Base-by-base conservation (phyloP, 2,329 filamentous ascomycete genomes). In the Westerdykella ornata region DNA sequence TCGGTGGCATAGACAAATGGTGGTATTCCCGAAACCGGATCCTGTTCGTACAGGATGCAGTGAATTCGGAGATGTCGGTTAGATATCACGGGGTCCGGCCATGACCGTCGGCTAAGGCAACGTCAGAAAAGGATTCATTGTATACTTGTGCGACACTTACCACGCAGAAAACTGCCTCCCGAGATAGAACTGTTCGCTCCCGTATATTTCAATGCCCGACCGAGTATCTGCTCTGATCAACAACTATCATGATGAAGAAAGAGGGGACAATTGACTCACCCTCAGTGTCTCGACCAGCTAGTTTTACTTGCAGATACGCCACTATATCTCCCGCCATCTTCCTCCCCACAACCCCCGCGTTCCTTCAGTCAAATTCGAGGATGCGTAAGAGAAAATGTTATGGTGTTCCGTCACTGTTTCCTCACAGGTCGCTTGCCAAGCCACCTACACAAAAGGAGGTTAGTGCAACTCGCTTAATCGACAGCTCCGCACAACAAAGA, bases 1-100 rank as follows among this genome's bases (percentile, higher is more conserved):
- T 72, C 67, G 30, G 69, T 64, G 12, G 63, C 65, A 48, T 74
- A 75, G 2, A 75, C 63, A 41, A 75, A 63, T 4, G 72, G 71
- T 3, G 65, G 53, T 9, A 72, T 62, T 2, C 48, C 45, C 9
- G 59, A 47, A 17, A 54, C 41, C 12, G 54, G 52, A 18, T 64
- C 53, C 41, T 68, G 59, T 26, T 71, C 71, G 43, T 69, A 74
- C 1, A 71, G 40, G 36, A 74, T 63, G 48, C 69, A 72, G 46
- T 71, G 69, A 33, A 74, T 57, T 16, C 62, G 63, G 13, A 74
- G 48, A 57, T 75, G 72, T 39, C 63, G 60, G 26, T 66, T 68
- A 13, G 72, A 74, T 14, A 75, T 67, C 28, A 52, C 56, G 38
- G 53, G 51, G 35, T 65, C 59, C 12, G 45, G 43, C 62, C 61